Evolutionary conservation across 805 yeast species (phyloP), one percentile per base, ranked within the genome.

Genomic region (Saturnispora serradocipensis): DNA sequence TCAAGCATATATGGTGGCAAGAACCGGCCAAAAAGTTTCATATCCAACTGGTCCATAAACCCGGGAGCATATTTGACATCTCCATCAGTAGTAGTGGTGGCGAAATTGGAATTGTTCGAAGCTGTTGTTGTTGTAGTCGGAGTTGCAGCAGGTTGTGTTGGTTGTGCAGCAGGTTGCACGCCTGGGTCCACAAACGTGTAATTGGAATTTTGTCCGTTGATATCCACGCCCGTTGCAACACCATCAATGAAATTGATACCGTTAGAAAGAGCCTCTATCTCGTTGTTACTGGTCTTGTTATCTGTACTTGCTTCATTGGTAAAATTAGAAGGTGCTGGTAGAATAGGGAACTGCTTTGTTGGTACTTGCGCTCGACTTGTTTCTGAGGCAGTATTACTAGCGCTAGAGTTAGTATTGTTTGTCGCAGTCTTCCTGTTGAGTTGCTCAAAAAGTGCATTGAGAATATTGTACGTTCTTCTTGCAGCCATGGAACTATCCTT

Each of bases 1-100:
- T 67, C 67, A 43, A 82, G 72, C 95, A 87, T 87, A 62, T 86
- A 87, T 3, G 95, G 93, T 2, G 96, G 96, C 46, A 87, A 63
- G 56, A 85, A 82, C 39, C 86, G 70, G 1, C 96, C 97, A 71
- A 88, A 88, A 18, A 88, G 75, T 61, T 87, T 90, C 61, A 87
- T 80, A 63, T 88, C 97, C 45, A 88, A 67, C 57, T 84, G 86
- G 64, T 88, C 96, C 73, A 88, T 84, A 43, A 86, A 83, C 4
- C 95, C 93, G 1, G 93, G 88, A 54, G 86, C 74, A 59, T 86
- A 86, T 49, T 70, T 67, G 46, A 49, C 54, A 30, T 56, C 48
- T 4, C 34, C 50, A 34, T n/a, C 42, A 7, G 24, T 38, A 10
- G 51, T 38, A 32, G 53, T 30, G 45, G 50, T 36, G 40, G 50